Base-by-base conservation (phyloP, 352 stramenopile species). In the Pythium vanterpoolii region DNA sequence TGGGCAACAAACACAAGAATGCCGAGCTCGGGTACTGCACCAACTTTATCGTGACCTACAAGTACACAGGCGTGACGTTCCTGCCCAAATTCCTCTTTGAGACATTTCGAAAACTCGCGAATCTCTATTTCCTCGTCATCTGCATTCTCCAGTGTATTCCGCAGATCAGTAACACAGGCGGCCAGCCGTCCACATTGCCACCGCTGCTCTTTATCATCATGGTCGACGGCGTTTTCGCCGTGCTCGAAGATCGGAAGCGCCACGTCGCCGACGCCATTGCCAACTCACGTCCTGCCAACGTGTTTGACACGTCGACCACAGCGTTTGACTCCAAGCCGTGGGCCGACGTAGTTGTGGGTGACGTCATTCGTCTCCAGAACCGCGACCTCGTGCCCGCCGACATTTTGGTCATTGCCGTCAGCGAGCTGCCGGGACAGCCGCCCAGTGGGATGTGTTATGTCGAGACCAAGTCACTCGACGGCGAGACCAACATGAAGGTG, bases 401-500 rank as follows among this genome's bases (percentile, higher is more conserved):
- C 38, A 76, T 97, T 28, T 64, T 97, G 16, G 71, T 97, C 24
- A 67, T 97, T 10, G 75, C 78, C 0, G 81, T 93, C 6, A 89
- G 76, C 49, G 86, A 96, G 58, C 43, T 79, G 0, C 71, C 85
- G 0, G 62, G 83, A 23, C 57, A 72, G 10, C 71, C 76, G 7
- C 87, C 87, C 13, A 79, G 74, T 18, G 89, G 89, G 3, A 69
- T 93, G 28, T 95, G 84, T 63, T 96, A 95, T 45, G 85, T 97
- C 7, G 87, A 97, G 71, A 98, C 91, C 43, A 94, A 95, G 56
- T 95, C 83, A 19, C 73, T 97, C 14, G 91, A 98, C 63, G 91
- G 91, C 23, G 91, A 98, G 60, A 98, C 90, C 14, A 98, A 98
- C 64, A 89, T 98, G 73, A 98, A 98, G 68, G 76, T 95, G 18